Conservation (phyloP, 768 basidiomycete species). For the Symmetrospora coprosmae region DNA sequence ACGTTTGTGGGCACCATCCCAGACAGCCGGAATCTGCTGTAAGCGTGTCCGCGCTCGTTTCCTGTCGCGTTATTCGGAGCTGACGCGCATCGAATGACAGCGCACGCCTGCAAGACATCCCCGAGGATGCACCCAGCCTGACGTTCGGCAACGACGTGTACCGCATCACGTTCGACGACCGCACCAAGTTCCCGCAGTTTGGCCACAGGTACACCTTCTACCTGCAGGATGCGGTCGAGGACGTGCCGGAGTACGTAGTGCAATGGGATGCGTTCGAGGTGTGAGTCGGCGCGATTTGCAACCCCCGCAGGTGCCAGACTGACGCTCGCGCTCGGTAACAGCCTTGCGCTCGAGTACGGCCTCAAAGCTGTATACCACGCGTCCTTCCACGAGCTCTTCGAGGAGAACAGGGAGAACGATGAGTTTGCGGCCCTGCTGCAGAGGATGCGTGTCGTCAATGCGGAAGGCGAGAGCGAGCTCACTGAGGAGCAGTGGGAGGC, state of each 20-base stretch:
- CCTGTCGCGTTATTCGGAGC: neutral
- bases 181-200: conserved; percentile 43
- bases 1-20: conserved; percentile 96
- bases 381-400: conserved; percentile 79
- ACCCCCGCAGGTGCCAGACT: neutral
- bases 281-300: conserved; percentile 44
- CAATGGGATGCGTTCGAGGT: conserved; percentile 77
- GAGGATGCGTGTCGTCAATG: conserved; percentile 82
- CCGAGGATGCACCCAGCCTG: conserved; percentile 52
- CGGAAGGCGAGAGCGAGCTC: conserved; percentile 76
- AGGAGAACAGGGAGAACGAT: conserved; percentile 59
- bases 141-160: conserved; percentile 85
- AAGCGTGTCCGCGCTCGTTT: conserved; percentile 36
- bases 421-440: conserved; percentile 74
- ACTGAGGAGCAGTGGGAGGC: conserved; percentile 95
- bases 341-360: conserved; percentile 69
- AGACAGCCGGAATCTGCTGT: conserved; percentile 72
- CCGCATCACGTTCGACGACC: conserved; percentile 54
- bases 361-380: conserved; percentile 62
- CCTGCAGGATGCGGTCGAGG: conserved; percentile 84
- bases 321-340: conserved; percentile 35
- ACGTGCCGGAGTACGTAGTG: conserved; percentile 96
- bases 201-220: conserved; percentile 92
- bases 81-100: conserved; percentile 38
- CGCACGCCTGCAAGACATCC: conserved; percentile 55